Evolutionary conservation across 768 basidiomycete genomes (phyloP).

Genomic region (Naganishia randhawae): DNA sequence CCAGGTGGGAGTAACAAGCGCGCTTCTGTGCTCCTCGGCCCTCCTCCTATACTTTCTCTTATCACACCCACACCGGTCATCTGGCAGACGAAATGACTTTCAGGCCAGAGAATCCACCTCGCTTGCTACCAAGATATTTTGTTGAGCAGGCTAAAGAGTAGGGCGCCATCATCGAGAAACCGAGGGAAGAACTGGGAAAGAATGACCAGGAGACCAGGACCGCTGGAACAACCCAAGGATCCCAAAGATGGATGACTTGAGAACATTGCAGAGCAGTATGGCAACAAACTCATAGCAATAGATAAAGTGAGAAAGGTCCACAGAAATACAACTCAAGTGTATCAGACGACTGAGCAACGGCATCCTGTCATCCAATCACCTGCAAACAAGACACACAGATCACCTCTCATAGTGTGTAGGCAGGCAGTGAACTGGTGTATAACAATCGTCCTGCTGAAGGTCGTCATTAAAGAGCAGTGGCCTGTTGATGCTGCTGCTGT

Average conservation of each 20-base stretch:
- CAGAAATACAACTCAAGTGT: not conserved
- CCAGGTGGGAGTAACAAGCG: not conserved
- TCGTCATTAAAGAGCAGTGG: not conserved
- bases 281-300: not conserved
- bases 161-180: too few species aligned
- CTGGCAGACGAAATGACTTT: too few species aligned
- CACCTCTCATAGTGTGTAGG: too few species aligned
- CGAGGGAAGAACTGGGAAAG: too few species aligned
- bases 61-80: too few species aligned
- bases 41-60: not conserved
- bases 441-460: not conserved
- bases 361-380: not conserved
- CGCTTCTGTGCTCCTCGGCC: too few species aligned
- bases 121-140: too few species aligned
- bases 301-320: not conserved
- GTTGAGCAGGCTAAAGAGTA: too few species aligned
- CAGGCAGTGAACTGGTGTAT: not conserved
- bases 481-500: slow-evolving; percentile 25
- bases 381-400: not conserved
- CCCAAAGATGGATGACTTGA: too few species aligned
- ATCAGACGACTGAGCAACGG: not conserved
- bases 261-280: not conserved
- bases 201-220: too few species aligned
- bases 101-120: too few species aligned
- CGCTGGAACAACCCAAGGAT: too few species aligned